Base-by-base conservation (phyloP, 345 rosid species). In the Dovyalis caffra region DNA sequence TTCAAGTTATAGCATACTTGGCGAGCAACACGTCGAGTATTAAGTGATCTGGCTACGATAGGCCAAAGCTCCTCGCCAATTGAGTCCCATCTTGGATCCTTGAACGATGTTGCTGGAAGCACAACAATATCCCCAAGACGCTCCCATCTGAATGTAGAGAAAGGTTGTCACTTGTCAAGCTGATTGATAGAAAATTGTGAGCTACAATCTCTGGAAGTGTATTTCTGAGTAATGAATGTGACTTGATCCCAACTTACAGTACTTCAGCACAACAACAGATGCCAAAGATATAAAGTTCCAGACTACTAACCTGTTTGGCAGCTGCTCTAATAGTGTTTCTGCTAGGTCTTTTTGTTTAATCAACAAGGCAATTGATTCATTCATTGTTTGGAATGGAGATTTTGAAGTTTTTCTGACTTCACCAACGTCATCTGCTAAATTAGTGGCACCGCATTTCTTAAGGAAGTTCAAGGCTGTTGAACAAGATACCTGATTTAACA, bases 41-140 rank as follows among this genome's bases (percentile, higher is more conserved):
- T 81, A 71, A 95, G 89, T 26, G 87, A 87, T 81, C 69, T 83
- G 79, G 95, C 94, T 74, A 92, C 74, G 63, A 80, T 45, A 49
- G 88, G 84, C 98, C 98, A 92, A 75, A 95, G 89, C 77, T 91
- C 95, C 64, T 86, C 82, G 61, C 88, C 85, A 56, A 89, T 76
- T 67, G 85, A 83, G 77, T 87, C 84, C 99, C 97, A 91, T 23
- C 79, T 57, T 72, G 89, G 93, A 85, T 95, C 97, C 79, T 67
- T 87, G 81, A 92, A 95, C 62, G 92, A 91, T 73, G 92, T 81
- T 71, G 77, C 84, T 5, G 98, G 97, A 75, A 94, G 91, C 78
- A 95, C 94, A 83, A 89, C 85, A 74, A 95, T 88, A 86, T 95
- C 94, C n/a, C 95, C 95, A 62, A 91, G 90, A 64, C 91, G 84